phyloP scores from a whole-genome alignment of 2,329 filamentous ascomycete species.

The Acarospora socialis region DNA sequence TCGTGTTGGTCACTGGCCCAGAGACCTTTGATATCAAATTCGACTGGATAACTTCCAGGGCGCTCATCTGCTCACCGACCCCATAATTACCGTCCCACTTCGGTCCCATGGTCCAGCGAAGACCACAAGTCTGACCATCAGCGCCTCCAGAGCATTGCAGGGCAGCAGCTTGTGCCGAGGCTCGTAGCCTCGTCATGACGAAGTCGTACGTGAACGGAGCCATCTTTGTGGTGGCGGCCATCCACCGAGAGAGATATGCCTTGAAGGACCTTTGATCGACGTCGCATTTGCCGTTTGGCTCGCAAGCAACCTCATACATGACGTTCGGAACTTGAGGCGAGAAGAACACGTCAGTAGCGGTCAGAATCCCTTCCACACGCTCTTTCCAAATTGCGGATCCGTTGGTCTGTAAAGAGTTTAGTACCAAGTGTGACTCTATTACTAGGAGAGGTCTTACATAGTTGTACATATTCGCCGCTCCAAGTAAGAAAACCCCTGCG shows the following conservation, averaged over 20 bases:
- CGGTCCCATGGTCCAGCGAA: conserved; percentile 23
- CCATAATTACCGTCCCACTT: conserved; percentile 46
- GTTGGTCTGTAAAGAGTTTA: conserved; percentile 11
- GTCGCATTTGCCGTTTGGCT: conserved; percentile 47
- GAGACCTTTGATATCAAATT: conserved; percentile 31
- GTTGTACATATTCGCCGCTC: conserved; percentile 37
- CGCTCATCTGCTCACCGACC: conserved; percentile 58
- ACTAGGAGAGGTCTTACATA: conserved; percentile 17
- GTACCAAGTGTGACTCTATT: too few relatives aligned
- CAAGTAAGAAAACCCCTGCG: conserved; percentile 34
- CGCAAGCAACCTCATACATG: conserved; percentile 54
- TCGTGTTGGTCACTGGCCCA: conserved; percentile 31
- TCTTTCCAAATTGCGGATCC: conserved; percentile 15
- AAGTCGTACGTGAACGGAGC: conserved; percentile 40
- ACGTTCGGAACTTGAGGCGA: conserved; percentile 34
- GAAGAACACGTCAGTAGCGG: conserved; percentile 41
- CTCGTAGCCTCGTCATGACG: conserved; percentile 38
- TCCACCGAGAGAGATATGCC: conserved; percentile 48
- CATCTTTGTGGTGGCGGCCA: conserved; percentile 41
- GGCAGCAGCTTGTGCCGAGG: conserved; percentile 41
- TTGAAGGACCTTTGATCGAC: conserved; percentile 57
- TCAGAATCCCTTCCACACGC: conserved; percentile 44
- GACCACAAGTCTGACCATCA: conserved; percentile 29
- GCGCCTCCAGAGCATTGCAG: conserved; percentile 36
- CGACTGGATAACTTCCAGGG: conserved; percentile 49